Evolutionary conservation across 2,329 filamentous ascomycete genomes (phyloP).

Genomic region (Calonectria fujianensis): DNA sequence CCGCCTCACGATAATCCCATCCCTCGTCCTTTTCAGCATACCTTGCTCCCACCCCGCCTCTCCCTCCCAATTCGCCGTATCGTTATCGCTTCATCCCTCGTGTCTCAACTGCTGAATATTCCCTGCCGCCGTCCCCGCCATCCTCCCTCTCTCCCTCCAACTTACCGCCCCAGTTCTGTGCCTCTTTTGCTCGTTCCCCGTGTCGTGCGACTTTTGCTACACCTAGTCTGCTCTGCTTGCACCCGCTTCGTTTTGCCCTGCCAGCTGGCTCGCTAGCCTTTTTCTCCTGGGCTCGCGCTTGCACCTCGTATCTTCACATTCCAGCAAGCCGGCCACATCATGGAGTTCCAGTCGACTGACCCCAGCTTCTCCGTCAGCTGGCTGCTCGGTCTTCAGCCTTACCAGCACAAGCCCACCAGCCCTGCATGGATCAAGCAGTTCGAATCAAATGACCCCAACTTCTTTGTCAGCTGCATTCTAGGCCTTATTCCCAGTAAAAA

Average conservation of each 20-base stretch:
- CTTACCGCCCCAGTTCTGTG: neutral
- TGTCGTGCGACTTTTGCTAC: slow-evolving; percentile 24
- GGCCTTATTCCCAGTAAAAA: slow-evolving; percentile 53
- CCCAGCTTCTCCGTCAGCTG: slow-evolving; percentile 56
- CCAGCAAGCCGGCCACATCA: slow-evolving; percentile 51
- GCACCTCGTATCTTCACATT: slow-evolving; percentile 45
- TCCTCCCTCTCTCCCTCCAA: slow-evolving; percentile 8
- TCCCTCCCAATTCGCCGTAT: slow-evolving; percentile 26
- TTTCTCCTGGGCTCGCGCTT: slow-evolving; percentile 40
- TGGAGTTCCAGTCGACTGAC: slow-evolving; percentile 54
- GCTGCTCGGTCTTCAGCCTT: slow-evolving; percentile 54
- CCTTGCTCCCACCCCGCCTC: slow-evolving; percentile 8
- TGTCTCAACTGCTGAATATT: slow-evolving; percentile 26
- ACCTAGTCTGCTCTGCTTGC: slow-evolving; percentile 29
- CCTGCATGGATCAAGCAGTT: slow-evolving; percentile 53
- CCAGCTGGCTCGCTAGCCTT: slow-evolving; percentile 42
- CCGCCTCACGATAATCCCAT: slow-evolving; percentile 33
- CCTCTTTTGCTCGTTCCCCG: slow-evolving; percentile 33
- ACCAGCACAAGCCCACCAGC: slow-evolving; percentile 47
- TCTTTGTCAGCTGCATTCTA: slow-evolving; percentile 56
- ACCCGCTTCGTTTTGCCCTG: slow-evolving; percentile 15
- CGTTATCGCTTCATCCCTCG: slow-evolving; percentile 16
- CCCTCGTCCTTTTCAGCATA: slow-evolving; percentile 9
- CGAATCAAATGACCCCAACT: slow-evolving; percentile 54
- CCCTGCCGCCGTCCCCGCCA: slow-evolving; percentile 13